Evolutionary conservation across 108 stramenopile genomes (phyloP).

Genomic region (Nannochloropsis gaditana): DNA sequence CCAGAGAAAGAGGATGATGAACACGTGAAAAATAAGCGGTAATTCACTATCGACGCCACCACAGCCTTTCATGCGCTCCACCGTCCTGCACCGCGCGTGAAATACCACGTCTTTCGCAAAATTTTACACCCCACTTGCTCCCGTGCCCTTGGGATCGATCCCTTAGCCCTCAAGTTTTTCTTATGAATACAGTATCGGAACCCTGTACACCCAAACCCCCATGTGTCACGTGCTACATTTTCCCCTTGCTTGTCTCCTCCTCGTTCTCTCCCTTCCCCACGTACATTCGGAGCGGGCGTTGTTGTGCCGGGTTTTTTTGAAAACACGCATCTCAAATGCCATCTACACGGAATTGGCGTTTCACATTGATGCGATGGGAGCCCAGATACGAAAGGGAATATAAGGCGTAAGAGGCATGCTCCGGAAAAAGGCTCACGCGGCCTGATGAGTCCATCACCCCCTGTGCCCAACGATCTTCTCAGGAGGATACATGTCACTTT

Average conservation of each 20-base stretch:
- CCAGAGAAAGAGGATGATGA: not conserved
- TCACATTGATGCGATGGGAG: not conserved
- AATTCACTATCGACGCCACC: not conserved
- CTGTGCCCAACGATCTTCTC: too few relatives aligned
- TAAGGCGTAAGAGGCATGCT: too few relatives aligned
- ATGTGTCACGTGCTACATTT: not conserved
- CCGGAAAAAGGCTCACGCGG: too few relatives aligned
- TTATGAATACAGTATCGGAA: too few relatives aligned
- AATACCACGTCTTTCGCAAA: too few relatives aligned
- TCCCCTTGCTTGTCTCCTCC: not conserved
- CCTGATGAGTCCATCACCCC: too few relatives aligned
- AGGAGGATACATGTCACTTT: too few relatives aligned
- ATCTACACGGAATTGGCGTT: not conserved
- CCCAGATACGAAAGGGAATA: not conserved
- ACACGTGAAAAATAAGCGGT: not conserved
- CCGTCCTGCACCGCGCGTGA: not conserved
- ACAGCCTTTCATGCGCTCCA: not conserved
- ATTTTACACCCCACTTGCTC: too few relatives aligned
- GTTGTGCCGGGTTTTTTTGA: not conserved
- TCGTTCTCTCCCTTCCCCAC: not conserved
- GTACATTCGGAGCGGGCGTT: constrained; percentile 1
- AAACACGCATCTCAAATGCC: not conserved
- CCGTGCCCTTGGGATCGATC: too few relatives aligned
- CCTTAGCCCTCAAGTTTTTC: too few relatives aligned
- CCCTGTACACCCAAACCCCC: not conserved